phyloP scores from a whole-genome alignment of 2,329 filamentous ascomycete species.

The Biscogniauxia sp. region DNA sequence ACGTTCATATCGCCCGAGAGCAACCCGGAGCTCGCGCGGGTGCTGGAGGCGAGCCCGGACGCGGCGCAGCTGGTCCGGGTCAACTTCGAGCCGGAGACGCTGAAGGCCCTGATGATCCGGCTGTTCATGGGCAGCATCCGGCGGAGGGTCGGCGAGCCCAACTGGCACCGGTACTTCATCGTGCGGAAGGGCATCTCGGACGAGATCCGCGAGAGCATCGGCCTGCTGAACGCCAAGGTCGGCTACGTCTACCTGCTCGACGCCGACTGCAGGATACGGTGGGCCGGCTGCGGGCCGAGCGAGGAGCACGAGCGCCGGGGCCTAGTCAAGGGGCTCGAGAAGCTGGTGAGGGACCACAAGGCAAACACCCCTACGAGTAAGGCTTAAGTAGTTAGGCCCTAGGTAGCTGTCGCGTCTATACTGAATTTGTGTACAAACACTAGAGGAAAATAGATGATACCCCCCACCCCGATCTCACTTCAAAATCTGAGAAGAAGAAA shows the following conservation, averaged over 20 bases:
- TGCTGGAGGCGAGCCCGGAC: slow-evolving; percentile 53
- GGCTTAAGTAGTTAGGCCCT: too few species aligned
- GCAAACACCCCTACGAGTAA: too few species aligned
- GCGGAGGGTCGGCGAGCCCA: slow-evolving; percentile 45
- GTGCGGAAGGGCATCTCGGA: slow-evolving; percentile 58
- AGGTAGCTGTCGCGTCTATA: neutral
- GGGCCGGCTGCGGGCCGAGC: slow-evolving; percentile 79
- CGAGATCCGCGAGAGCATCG: slow-evolving; percentile 61
- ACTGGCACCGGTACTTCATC: slow-evolving; percentile 62
- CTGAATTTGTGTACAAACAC: neutral
- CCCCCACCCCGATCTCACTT: too few species aligned
- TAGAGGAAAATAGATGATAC: too few species aligned
- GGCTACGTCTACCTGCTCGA: slow-evolving; percentile 94
- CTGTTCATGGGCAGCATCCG: slow-evolving; percentile 56
- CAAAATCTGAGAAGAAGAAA: too few species aligned
- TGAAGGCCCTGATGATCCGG: slow-evolving; percentile 60
- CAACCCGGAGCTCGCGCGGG: slow-evolving; percentile 68
- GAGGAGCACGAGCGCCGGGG: slow-evolving; percentile 64
- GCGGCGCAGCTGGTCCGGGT: slow-evolving; percentile 76
- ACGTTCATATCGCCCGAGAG: slow-evolving; percentile 64
- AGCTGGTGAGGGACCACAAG: slow-evolving; percentile 58
- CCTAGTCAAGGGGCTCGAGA: slow-evolving; percentile 62
- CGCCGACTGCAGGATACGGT: slow-evolving; percentile 81
- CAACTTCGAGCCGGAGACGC: slow-evolving; percentile 77
- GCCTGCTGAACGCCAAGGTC: slow-evolving; percentile 82